Evolutionary conservation across 306 rosid genomes (phyloP).

Genomic region (Begonia loranthoides): DNA sequence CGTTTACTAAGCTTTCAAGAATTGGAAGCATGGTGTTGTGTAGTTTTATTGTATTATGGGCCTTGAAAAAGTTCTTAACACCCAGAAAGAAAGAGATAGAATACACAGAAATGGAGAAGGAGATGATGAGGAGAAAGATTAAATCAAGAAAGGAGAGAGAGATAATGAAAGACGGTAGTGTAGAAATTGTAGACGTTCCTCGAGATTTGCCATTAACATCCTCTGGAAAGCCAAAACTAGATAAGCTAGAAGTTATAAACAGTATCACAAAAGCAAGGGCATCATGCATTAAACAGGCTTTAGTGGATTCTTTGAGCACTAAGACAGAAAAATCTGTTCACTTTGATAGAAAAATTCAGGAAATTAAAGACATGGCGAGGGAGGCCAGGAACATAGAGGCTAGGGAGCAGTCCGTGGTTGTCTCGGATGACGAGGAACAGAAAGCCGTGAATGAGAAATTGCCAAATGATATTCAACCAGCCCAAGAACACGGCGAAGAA

Average conservation of each 20-base stretch:
- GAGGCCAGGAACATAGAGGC: conserved; percentile 37
- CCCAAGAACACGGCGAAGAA: conserved; percentile 12
- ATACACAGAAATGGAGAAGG: conserved; percentile 45
- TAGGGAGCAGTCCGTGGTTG: conserved; percentile 13
- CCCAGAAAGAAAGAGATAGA: conserved; percentile 36
- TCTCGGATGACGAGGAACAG: conserved; percentile 16
- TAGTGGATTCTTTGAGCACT: conserved; percentile 17
- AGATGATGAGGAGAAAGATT: conserved; percentile 82
- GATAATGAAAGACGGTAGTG: conserved; percentile 27
- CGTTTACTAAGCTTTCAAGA: conserved; percentile 29
- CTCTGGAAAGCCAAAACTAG: conserved; percentile 47
- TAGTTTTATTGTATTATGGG: conserved; percentile 47
- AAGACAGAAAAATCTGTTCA: conserved; percentile 11
- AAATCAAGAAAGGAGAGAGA: conserved; percentile 66
- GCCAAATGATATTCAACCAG: conserved; percentile 15
- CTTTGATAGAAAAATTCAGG: conserved; percentile 41
- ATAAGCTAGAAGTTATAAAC: conserved; percentile 50
- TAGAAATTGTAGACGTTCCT: conserved; percentile 48
- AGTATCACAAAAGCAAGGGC: conserved; percentile 39
- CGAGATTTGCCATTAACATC: conserved; percentile 15
- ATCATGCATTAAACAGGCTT: conserved; percentile 18
- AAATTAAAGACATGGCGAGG: conserved; percentile 53
- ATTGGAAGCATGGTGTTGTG: conserved; percentile 45
- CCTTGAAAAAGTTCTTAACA: conserved; percentile 41
- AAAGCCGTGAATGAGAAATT: conserved; percentile 16